Conservation (phyloP, 768 basidiomycete genomes). For the Suillus brevipes region DNA sequence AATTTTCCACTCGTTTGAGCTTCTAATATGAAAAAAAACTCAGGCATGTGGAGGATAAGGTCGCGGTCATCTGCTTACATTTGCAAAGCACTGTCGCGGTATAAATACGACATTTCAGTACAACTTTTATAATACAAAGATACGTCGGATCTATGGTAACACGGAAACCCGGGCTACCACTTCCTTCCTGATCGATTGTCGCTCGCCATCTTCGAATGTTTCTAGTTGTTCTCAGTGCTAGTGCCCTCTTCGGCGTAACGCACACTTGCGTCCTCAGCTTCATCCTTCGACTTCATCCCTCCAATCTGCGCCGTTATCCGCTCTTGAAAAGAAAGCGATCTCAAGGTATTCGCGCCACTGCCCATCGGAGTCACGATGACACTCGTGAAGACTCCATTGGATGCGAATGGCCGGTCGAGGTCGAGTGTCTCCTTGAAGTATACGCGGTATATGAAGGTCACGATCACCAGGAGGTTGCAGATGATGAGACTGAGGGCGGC, state of each 20-base stretch:
- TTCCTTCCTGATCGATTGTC: background rate
- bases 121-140: background rate
- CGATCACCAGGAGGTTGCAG: constrained; percentile 29
- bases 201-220: background rate
- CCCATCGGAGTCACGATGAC: background rate
- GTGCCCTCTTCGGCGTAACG: background rate
- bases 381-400: background rate
- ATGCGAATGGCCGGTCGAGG: constrained; percentile 4
- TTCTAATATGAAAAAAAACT: too few relatives aligned
- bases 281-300: background rate
- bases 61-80: too few relatives aligned
- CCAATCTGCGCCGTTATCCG: constrained; percentile 33
- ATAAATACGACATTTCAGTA: background rate
- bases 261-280: background rate
- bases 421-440: constrained; percentile 5
- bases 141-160: too few relatives aligned
- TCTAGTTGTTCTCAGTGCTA: background rate
- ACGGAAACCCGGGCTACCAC: background rate
- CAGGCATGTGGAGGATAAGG: too few relatives aligned
- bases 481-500: constrained; percentile 24
- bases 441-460: constrained; percentile 22
- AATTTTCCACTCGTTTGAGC: too few relatives aligned
- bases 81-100: too few relatives aligned
- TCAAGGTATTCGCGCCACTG: background rate
- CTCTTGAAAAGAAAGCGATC: background rate